phyloP scores from a whole-genome alignment of 2,329 filamentous ascomycete species.

The Didymella segeticola region DNA sequence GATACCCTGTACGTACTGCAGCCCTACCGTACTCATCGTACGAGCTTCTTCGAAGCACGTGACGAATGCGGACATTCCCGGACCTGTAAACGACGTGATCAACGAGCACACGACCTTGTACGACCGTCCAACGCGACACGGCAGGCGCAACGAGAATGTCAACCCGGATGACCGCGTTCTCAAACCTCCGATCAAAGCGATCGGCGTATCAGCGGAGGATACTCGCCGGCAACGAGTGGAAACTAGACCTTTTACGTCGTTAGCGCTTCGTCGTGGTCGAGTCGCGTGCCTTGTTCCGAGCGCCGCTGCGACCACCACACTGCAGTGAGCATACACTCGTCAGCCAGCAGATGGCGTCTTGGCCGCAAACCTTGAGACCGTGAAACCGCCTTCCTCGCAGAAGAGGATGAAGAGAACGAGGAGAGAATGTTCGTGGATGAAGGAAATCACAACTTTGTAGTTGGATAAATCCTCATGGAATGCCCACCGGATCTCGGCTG shows the following conservation, averaged over 20 bases:
- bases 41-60: too few relatives aligned
- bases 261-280: slow-evolving; percentile 1
- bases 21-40: slow-evolving; percentile 9
- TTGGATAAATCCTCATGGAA: too few relatives aligned
- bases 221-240: slow-evolving; percentile 14
- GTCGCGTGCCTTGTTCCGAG: slow-evolving; percentile 8
- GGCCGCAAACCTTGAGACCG: background rate
- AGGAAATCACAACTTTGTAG: background rate
- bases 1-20: background rate
- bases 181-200: slow-evolving; percentile 9
- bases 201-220: slow-evolving; percentile 3
- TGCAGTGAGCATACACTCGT: background rate
- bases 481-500: slow-evolving; percentile 14
- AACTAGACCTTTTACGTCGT: background rate
- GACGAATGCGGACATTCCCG: background rate
- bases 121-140: background rate
- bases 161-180: slow-evolving; percentile 14
- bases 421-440: background rate
- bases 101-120: slow-evolving; percentile 2
- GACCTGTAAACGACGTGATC: background rate
- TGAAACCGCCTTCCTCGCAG: too few relatives aligned
- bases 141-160: slow-evolving; percentile 6
- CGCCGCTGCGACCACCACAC: background rate
- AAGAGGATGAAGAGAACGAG: background rate
- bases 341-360: background rate